Base-by-base conservation (phyloP, 257 asterid species). In the Eucommia ulmoides region DNA sequence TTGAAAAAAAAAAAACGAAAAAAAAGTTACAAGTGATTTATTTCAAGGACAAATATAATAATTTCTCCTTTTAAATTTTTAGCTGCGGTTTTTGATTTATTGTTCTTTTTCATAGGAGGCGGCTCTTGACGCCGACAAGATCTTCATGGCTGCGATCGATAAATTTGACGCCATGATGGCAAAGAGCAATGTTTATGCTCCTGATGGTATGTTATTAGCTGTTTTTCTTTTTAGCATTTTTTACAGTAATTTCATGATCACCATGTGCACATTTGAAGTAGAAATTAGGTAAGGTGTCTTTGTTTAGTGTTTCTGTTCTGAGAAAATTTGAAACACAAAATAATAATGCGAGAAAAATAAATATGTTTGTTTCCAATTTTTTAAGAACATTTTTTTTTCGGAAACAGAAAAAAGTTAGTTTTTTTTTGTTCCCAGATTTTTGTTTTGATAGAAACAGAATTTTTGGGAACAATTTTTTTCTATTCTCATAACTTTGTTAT, bases 101-200 rank as follows among this genome's bases (percentile, higher is more conserved):
- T n/a, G n/a, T n/a, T n/a, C n/a, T n/a, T n/a, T n/a, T n/a, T n/a
- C n/a, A n/a, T 78, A 87, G 97, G 74, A 70, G 57, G 81, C 84
- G 61, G 93, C 93, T 56, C 67, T 68, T 52, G 95, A 88, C 62
- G 94, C 97, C 0, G 95, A 88, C 76, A 75, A 74, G 65, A 69
- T 84, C 61, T 88, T 75, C 92, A 50, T 88, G 82, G 95, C 97
- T 50, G 94, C 97, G 52, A 84, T 88, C 50, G 94, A 84, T 70
- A 88, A 88, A 61, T 88, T 88, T 52, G 94, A 81, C 16, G 95
- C 94, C 50, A 84, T 88, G 88, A 77, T 84, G 84, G 75, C 84
- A 51, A 84, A 65, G 71, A 75, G 89, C 81, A 88, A 81, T 56
- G 66, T 23, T 45, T 71, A 75, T 81, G 89, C 89, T 33, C 80